phyloP scores from a whole-genome alignment of 768 basidiomycete genomes.

The Lactarius hatsudake region DNA sequence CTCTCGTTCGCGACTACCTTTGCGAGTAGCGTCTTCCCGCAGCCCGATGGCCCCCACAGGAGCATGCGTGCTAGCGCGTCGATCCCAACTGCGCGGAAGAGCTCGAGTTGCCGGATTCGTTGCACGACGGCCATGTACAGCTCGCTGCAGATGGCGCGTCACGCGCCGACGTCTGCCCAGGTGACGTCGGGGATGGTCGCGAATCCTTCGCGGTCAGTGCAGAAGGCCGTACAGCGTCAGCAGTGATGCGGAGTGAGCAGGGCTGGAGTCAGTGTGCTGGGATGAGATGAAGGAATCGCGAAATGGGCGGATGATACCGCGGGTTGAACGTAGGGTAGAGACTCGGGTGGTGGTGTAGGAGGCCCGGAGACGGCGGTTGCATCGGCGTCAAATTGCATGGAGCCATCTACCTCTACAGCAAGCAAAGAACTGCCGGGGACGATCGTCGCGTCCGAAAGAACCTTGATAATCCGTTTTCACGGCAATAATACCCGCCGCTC shows the following conservation, averaged over 20 bases:
- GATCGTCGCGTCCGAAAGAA: too few relatives aligned
- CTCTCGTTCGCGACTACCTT: slow-evolving; percentile 98
- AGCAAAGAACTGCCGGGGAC: too few relatives aligned
- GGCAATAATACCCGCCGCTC: slow-evolving; percentile 92
- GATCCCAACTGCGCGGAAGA: slow-evolving; percentile 88
- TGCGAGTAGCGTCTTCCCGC: slow-evolving; percentile 95
- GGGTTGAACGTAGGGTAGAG: too few relatives aligned
- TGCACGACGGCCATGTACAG: slow-evolving; percentile 98
- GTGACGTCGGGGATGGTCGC: slow-evolving; percentile 94
- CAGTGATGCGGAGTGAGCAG: slow-evolving; percentile 84
- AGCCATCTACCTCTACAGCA: too few relatives aligned
- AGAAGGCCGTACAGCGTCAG: slow-evolving; percentile 88
- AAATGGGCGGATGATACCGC: slow-evolving; percentile 29
- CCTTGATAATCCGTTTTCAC: too few relatives aligned
- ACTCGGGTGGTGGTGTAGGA: too few relatives aligned
- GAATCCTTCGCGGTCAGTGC: slow-evolving; percentile 97
- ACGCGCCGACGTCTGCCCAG: slow-evolving; percentile 92
- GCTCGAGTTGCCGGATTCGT: slow-evolving; percentile 83
- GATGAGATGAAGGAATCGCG: slow-evolving; percentile 89
- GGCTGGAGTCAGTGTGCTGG: slow-evolving; percentile 66
- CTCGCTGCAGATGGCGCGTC: slow-evolving; percentile 83
- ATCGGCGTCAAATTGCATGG: too few relatives aligned
- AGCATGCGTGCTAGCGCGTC: slow-evolving; percentile 90
- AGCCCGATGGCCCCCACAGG: slow-evolving; percentile 97
- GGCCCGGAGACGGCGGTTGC: too few relatives aligned